These are phyloP conservation scores for Fusarium cyanostomum DNA, from an alignment of 2,329 filamentous ascomycete species.

Conservation along the genomic window DNA sequence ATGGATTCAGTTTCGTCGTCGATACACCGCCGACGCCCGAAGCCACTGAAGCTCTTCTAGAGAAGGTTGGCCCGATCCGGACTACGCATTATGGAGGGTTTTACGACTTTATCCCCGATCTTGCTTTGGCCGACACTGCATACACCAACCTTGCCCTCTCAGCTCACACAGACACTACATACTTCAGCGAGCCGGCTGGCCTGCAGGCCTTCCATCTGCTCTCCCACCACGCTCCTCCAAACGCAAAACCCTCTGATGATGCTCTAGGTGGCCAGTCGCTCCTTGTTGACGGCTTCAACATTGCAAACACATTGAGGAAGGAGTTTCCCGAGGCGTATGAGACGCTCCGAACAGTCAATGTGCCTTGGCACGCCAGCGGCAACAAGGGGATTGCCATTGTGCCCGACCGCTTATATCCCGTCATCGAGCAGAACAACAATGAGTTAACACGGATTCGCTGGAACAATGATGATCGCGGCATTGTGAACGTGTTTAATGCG, in stretches of 20 bases:
- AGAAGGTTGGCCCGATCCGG: conserved; percentile 86
- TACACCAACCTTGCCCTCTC: conserved; percentile 87
- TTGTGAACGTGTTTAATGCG: conserved; percentile 55
- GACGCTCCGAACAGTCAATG: conserved; percentile 62
- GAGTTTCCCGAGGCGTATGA: conserved; percentile 67
- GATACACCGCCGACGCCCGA: conserved; percentile 72
- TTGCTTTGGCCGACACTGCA: conserved; percentile 87
- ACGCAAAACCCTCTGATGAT: conserved; percentile 45
- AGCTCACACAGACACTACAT: conserved; percentile 93
- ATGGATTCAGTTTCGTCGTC: conserved; percentile 82
- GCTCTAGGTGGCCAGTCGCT: conserved; percentile 76
- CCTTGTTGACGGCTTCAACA: conserved; percentile 87
- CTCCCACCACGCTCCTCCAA: conserved; percentile 66
- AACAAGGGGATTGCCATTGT: conserved; percentile 85
- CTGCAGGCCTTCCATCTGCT: conserved; percentile 94
- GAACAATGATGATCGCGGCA: conserved; percentile 91
- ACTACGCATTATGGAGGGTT: conserved; percentile 87
- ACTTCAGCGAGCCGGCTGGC: conserved; percentile 91
- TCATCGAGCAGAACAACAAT: conserved; percentile 68
- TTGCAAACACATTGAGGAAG: conserved; percentile 66
- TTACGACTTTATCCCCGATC: conserved; percentile 87
- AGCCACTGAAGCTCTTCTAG: conserved; percentile 77
- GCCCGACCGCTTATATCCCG: conserved; percentile 74
- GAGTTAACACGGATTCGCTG: conserved; percentile 74
- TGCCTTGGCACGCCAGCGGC: conserved; percentile 88